Percentiles rank a stretch among this genome's conserved stretches.
Conservation (phyloP, 179 eudicot species). For the Sideroxylon spinosum region DNA sequence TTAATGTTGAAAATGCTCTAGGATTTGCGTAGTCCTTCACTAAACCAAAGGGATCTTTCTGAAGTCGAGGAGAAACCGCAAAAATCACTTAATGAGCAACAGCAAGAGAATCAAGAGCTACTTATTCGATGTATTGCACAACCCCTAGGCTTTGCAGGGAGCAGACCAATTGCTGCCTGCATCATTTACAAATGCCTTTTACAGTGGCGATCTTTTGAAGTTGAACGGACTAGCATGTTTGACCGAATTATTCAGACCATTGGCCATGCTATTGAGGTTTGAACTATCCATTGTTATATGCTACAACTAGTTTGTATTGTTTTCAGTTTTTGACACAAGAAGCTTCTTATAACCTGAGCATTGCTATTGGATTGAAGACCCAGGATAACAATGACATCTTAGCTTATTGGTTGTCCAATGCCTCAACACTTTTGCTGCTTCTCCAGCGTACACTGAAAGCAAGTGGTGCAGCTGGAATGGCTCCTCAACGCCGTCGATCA, state of each 20-base stretch:
- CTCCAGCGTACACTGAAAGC: conserved; percentile 94
- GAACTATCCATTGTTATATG: conserved; percentile 2
- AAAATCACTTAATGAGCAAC: conserved; percentile 90
- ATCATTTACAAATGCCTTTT: conserved; percentile 87
- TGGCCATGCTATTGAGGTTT: conserved; percentile 91
- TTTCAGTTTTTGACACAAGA: not conserved
- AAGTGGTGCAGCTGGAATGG: conserved; percentile 78
- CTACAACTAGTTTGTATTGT: not conserved
- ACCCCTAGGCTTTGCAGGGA: conserved; percentile 73
- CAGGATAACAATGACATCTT: conserved; percentile 87
- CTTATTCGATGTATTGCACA: conserved; percentile 72
- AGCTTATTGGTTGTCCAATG: conserved; percentile 96
- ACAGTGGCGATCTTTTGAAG: conserved; percentile 98
- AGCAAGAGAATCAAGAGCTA: conserved; percentile 77
- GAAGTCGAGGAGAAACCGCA: conserved; percentile 93
- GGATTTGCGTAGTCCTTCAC: conserved; percentile 80
- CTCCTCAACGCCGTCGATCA: conserved; percentile 84
- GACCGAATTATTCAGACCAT: conserved; percentile 89
- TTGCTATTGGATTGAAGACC: conserved; percentile 38
- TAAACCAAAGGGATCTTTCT: conserved; percentile 55
- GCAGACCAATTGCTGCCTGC: conserved; percentile 89
- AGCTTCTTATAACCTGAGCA: conserved; percentile 4
- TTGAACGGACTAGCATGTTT: conserved; percentile 84
- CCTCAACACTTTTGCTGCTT: conserved; percentile 76
- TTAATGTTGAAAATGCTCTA: conserved; percentile 22